These are phyloP conservation scores for Climacium dendroides DNA, from an alignment of 225 moss, liverwort and hornwort species.

Conservation along the genomic window DNA sequence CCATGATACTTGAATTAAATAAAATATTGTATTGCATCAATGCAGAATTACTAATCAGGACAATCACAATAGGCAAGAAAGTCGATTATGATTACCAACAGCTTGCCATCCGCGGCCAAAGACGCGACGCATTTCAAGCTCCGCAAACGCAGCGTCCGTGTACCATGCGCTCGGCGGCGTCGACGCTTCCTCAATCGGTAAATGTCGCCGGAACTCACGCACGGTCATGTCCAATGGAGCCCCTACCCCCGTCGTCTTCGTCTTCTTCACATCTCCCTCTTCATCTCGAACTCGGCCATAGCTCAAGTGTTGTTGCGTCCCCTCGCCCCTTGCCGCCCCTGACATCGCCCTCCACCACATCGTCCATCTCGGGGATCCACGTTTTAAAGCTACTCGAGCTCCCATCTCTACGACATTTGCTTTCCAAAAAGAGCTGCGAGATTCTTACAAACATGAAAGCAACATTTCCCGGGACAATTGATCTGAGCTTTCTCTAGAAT, in stretches of 20 bases:
- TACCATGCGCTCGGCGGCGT: conserved; percentile 96
- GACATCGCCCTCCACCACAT: not conserved
- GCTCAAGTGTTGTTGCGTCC: not conserved
- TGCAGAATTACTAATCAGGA: not conserved
- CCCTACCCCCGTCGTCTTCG: not conserved
- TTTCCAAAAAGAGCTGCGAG: not conserved
- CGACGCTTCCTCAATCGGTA: conserved; percentile 53
- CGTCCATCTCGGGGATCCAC: not conserved
- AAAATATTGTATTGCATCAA: not conserved
- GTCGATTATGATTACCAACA: conserved; percentile 20
- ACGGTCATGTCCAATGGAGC: not conserved
- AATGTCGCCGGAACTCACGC: conserved; percentile 40
- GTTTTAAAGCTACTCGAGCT: not conserved
- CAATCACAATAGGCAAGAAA: not conserved
- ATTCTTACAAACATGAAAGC: not conserved
- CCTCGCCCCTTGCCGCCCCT: not conserved
- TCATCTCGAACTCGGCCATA: not conserved
- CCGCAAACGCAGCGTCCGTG: conserved; percentile 46
- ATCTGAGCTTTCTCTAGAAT: not conserved
- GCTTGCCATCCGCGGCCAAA: conserved; percentile 81
- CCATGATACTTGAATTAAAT: not conserved
- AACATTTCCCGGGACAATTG: not conserved
- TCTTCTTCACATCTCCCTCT: not conserved
- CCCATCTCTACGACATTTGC: not conserved
- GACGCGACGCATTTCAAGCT: conserved; percentile 52